A percentile compares a stretch with the other conserved stretches of the same genome.
These are phyloP conservation scores for Cystobasidium slooffiae DNA, from an alignment of 1,284 basidiomycete genomes.

Conservation along the genomic window DNA sequence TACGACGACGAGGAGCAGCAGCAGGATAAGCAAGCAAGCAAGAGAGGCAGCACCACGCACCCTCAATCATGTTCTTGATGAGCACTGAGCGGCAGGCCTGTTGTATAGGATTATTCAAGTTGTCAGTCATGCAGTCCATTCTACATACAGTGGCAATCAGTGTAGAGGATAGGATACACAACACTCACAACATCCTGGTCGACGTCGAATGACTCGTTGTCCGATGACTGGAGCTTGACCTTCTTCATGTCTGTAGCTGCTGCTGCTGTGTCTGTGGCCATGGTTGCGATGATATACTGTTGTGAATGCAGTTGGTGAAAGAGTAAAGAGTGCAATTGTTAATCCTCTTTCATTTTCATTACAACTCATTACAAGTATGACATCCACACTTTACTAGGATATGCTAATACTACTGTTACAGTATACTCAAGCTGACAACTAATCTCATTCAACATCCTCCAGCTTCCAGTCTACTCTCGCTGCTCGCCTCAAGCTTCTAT, in stretches of 20 bases:
- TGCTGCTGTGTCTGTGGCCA: conserved; percentile 27
- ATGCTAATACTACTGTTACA: too few relatives aligned
- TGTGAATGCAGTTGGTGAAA: not conserved
- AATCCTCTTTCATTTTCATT: not conserved
- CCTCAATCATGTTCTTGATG: conserved; percentile 99
- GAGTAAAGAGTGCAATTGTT: not conserved
- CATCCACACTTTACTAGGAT: too few relatives aligned
- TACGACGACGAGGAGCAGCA: not conserved
- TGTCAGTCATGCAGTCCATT: not conserved
- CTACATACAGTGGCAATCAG: not conserved
- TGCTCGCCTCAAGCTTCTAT: too few relatives aligned
- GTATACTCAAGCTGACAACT: too few relatives aligned
- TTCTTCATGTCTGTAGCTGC: conserved; percentile 41
- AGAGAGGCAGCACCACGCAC: conserved; percentile 61
- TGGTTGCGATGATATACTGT: not conserved
- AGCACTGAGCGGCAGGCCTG: conserved; percentile 83
- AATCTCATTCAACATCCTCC: too few relatives aligned
- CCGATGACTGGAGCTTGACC: conserved; percentile 62
- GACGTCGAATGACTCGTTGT: conserved; percentile 92
- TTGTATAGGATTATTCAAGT: not conserved
- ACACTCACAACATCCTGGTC: conserved; percentile 78
- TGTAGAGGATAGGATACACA: not conserved
- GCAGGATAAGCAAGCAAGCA: conserved; percentile 1
- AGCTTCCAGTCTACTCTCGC: too few relatives aligned
- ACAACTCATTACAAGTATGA: too few relatives aligned